Base-by-base conservation (phyloP, 2,329 filamentous ascomycete genomes). In the Tympanopsis confertula region DNA sequence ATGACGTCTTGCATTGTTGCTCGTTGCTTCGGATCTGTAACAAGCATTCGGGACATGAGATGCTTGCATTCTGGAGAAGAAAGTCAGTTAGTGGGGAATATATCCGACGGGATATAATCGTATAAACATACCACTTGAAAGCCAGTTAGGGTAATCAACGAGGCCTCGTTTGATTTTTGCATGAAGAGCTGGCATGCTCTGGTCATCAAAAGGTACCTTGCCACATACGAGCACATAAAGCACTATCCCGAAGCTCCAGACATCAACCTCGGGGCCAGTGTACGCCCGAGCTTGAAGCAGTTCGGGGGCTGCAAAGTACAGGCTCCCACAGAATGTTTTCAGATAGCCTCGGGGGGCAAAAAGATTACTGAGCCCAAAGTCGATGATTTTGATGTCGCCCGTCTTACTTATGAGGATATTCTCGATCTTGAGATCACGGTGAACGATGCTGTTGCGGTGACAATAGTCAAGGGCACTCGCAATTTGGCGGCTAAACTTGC, bases 401-500 rank as follows among this genome's bases (percentile, higher is more conserved):
- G 85, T 95, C 67, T 96, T 96, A 69, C 87, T 94, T 63, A 98
- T 98, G 43, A 98, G 74, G 39, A 98, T 98, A 55, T 98, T 98
- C 59, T 96, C 91, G 48, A 98, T 98, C 69, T 98, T 98, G 47
- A 98, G 63, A 55, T 98, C 91, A 37, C 91, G 80, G 58, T 98
- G 91, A 18, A 96, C 91, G 47, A 98, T 96, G 60, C 87, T 95
- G 66, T 98, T 96, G 43, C 88, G 78, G 58, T 98, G 91, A 55
- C 88, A 95, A 62, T 96, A 98, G 59, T 98, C 91, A 40, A 98
- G 69, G 20, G 91, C 87, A 55, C 89, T 95, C 24, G 89, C 87
- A 47, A 98, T 96, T 62, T 98, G 91, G 29, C 91, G 82, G 46
- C 86, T 93, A 58, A 98, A 98, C 58, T 96, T 96, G 51, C 91